Percentiles rank a stretch among this genome's conserved stretches.
Conservation (phyloP, 208 protist species). For the Crithidia acanthocephali region DNA sequence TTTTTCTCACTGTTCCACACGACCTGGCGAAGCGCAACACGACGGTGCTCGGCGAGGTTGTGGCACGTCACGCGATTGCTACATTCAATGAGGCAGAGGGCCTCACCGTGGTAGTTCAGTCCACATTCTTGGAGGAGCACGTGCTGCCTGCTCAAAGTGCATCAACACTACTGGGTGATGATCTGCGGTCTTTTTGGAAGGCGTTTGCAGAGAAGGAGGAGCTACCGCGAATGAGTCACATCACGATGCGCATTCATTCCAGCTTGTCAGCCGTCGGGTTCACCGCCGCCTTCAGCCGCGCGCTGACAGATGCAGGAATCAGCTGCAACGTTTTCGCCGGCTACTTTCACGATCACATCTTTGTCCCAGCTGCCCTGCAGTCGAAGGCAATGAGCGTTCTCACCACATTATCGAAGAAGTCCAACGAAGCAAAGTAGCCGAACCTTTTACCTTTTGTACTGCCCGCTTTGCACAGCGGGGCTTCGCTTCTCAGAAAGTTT, state of each 20-base stretch:
- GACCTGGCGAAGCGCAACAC: conserved; percentile 16
- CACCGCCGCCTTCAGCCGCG: conserved; percentile 47
- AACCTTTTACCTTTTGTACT: neutral
- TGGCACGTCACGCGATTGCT: conserved; percentile 23
- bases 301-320: conserved; percentile 41
- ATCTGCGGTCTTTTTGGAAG: conserved; percentile 14
- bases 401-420: conserved; percentile 1
- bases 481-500: neutral
- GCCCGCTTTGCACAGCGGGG: too few species aligned
- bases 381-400: conserved; percentile 26
- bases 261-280: conserved; percentile 51
- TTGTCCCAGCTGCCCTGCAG: conserved; percentile 31
- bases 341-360: conserved; percentile 59
- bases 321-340: conserved; percentile 56
- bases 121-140: conserved; percentile 19
- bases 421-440: neutral
- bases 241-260: conserved; percentile 61
- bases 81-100: conserved; percentile 37
- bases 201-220: conserved; percentile 15
- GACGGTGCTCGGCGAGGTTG: conserved; percentile 9
- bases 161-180: neutral
- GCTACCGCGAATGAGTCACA: conserved; percentile 37
- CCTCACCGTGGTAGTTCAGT: conserved; percentile 38
- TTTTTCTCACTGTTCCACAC: conserved; percentile 32
- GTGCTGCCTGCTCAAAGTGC: neutral